Evolutionary conservation across 2,329 filamentous ascomycete genomes (phyloP).

Genomic region (Chalara sp.): DNA sequence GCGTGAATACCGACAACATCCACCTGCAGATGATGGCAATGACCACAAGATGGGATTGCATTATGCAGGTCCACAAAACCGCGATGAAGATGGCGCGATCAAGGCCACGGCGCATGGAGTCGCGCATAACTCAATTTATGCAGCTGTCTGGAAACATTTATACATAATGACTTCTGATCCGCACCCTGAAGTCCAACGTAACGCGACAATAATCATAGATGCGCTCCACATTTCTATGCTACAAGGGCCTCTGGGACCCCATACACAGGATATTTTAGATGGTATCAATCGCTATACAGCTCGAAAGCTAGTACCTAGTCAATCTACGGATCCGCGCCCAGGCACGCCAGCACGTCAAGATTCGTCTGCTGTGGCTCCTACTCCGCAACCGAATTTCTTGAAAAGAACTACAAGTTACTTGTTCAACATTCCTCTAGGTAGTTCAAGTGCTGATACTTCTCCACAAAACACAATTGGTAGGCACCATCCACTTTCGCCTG

Average conservation of each 20-base stretch:
- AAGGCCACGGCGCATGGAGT: slow-evolving; percentile 51
- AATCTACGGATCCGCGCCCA: slow-evolving; percentile 20
- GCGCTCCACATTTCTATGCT: slow-evolving; percentile 74
- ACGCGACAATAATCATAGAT: slow-evolving; percentile 80
- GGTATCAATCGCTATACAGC: slow-evolving; percentile 55
- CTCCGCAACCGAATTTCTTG: slow-evolving; percentile 50
- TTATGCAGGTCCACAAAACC: slow-evolving; percentile 49
- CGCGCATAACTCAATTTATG: slow-evolving; percentile 85
- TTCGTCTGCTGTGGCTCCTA: slow-evolving; percentile 30
- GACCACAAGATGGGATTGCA: slow-evolving; percentile 58
- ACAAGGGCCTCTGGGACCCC: slow-evolving; percentile 65
- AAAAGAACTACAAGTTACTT: slow-evolving; percentile 59
- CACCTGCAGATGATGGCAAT: slow-evolving; percentile 47
- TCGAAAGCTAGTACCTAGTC: slow-evolving; percentile 35
- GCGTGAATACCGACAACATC: slow-evolving; percentile 56
- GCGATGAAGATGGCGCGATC: slow-evolving; percentile 50
- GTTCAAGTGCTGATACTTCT: slow-evolving; percentile 20
- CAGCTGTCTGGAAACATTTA: slow-evolving; percentile 89
- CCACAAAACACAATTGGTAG: slow-evolving; percentile 15
- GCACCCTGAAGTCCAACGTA: slow-evolving; percentile 83
- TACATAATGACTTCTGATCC: slow-evolving; percentile 89
- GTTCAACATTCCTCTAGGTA: slow-evolving; percentile 47
- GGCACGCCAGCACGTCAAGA: slow-evolving; percentile 25
- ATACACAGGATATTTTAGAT: slow-evolving; percentile 66
- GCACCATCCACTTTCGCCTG: slow-evolving; percentile 20